A percentile compares a stretch with the other conserved stretches of the same genome.
Conservation (phyloP, 2,329 filamentous ascomycete genomes). For the Aureobasidium vineae region DNA sequence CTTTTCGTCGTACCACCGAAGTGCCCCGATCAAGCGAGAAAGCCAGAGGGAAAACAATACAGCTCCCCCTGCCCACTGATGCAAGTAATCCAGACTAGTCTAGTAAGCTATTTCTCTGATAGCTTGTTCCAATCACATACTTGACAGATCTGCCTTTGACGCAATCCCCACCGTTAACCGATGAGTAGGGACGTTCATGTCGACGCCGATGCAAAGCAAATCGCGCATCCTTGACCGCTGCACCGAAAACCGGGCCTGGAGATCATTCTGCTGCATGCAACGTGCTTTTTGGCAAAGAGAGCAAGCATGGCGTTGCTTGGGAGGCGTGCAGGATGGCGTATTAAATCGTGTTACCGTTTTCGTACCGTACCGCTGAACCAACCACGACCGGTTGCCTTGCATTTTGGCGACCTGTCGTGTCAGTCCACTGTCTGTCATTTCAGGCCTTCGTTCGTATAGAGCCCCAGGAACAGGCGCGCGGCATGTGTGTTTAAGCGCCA, state of each 20-base stretch:
- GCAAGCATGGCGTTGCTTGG: slow-evolving; percentile 20
- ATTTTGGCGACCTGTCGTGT: slow-evolving; percentile 4
- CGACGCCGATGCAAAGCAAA: slow-evolving; percentile 17
- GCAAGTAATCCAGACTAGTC: slow-evolving; percentile 10
- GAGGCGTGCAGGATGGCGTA: slow-evolving; percentile 14
- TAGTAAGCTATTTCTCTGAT: neutral
- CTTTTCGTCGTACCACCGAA: slow-evolving; percentile 12
- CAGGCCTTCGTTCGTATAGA: neutral
- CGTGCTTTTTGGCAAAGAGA: slow-evolving; percentile 15
- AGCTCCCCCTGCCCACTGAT: neutral
- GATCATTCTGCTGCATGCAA: slow-evolving; percentile 18
- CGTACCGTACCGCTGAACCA: slow-evolving; percentile 10
- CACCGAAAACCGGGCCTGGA: slow-evolving; percentile 14
- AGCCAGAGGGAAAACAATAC: neutral
- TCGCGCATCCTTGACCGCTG: slow-evolving; percentile 17
- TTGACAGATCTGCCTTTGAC: neutral
- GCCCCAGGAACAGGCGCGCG: slow-evolving; percentile 12
- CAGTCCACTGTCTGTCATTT: slow-evolving; percentile 1
- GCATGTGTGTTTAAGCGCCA: neutral
- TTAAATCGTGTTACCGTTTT: slow-evolving; percentile 16
- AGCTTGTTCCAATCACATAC: slow-evolving; percentile 11
- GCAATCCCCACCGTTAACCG: slow-evolving; percentile 3
- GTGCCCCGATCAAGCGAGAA: slow-evolving; percentile 20
- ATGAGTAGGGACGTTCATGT: neutral
- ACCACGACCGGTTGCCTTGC: neutral